Conservation (phyloP, 2,329 filamentous ascomycete species). For the Hypoxylon rubiginosum region DNA sequence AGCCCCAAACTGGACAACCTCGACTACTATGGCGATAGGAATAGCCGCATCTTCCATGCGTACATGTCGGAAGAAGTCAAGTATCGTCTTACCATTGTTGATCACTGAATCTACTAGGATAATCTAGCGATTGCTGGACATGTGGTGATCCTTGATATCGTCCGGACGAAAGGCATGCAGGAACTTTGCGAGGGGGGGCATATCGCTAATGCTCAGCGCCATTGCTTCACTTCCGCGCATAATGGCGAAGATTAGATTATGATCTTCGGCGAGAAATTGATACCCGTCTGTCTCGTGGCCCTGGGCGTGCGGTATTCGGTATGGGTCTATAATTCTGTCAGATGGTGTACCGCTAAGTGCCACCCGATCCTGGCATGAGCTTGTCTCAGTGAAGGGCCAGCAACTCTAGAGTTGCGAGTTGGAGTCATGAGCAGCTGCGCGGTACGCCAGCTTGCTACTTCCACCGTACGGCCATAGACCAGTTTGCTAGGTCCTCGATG, state of each 20-base stretch:
- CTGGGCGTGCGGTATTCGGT: conserved; percentile 65
- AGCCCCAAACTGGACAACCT: conserved; percentile 63
- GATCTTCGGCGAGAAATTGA: conserved; percentile 60
- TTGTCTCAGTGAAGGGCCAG: conserved; percentile 61
- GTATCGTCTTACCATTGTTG: conserved; percentile 66
- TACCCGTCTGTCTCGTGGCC: conserved; percentile 60
- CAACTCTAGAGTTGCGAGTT: conserved; percentile 63
- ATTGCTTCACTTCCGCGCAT: conserved; percentile 75
- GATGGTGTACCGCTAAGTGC: conserved; percentile 66
- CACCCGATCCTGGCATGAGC: conserved; percentile 64
- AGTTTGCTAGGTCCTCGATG: neutral
- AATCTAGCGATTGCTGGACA: conserved; percentile 57
- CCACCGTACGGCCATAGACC: neutral
- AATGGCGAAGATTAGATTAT: conserved; percentile 68
- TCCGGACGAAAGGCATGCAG: conserved; percentile 45
- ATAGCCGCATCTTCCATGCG: conserved; percentile 53
- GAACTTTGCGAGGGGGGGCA: conserved; percentile 59
- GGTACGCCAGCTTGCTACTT: conserved; percentile 55
- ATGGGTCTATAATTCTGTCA: conserved; percentile 63
- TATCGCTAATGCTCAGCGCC: conserved; percentile 69
- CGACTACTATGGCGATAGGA: conserved; percentile 67
- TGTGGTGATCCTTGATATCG: conserved; percentile 60
- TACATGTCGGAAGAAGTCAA: conserved; percentile 63
- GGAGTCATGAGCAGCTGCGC: conserved; percentile 66
- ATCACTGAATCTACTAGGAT: conserved; percentile 72